Evolutionary conservation across 2,329 filamentous ascomycete species (phyloP).

Genomic region (Ceratocystis alfenasii): DNA sequence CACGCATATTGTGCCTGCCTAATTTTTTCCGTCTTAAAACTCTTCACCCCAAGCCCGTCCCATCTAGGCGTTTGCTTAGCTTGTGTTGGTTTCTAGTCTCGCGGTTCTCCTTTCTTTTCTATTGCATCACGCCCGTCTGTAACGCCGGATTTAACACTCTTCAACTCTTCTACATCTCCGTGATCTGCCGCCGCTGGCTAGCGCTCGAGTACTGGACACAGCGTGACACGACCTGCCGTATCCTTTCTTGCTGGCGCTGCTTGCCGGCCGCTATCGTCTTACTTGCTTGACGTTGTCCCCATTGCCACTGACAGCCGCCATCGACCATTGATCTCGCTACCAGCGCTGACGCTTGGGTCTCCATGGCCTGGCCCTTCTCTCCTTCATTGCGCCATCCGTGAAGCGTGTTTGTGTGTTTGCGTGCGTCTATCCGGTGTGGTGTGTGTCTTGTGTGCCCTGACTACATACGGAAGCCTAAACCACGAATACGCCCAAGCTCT

Average conservation of each 20-base stretch:
- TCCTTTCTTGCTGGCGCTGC: too few relatives aligned
- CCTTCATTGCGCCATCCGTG: neutral
- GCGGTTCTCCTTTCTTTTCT: neutral
- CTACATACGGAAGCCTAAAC: neutral
- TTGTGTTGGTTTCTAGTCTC: too few relatives aligned
- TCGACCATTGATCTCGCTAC: neutral
- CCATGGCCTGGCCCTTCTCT: neutral
- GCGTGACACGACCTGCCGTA: too few relatives aligned
- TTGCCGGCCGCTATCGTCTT: too few relatives aligned
- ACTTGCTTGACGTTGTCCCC: too few relatives aligned
- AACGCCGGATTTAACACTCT: too few relatives aligned
- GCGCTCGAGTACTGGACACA: too few relatives aligned
- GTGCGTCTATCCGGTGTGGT: neutral
- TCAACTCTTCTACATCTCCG: too few relatives aligned
- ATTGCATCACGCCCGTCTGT: neutral
- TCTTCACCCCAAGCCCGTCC: neutral
- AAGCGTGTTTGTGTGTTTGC: neutral
- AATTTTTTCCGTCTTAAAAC: neutral
- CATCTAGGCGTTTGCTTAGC: too few relatives aligned
- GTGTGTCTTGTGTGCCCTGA: neutral
- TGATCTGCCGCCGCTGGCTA: too few relatives aligned
- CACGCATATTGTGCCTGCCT: neutral
- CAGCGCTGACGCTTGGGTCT: neutral
- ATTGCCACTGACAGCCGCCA: too few relatives aligned
- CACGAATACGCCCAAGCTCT: conserved; percentile 7